Base-by-base conservation (phyloP, 129 eudicot genomes). In the sunflower (Helianthus annuus) region DNA sequence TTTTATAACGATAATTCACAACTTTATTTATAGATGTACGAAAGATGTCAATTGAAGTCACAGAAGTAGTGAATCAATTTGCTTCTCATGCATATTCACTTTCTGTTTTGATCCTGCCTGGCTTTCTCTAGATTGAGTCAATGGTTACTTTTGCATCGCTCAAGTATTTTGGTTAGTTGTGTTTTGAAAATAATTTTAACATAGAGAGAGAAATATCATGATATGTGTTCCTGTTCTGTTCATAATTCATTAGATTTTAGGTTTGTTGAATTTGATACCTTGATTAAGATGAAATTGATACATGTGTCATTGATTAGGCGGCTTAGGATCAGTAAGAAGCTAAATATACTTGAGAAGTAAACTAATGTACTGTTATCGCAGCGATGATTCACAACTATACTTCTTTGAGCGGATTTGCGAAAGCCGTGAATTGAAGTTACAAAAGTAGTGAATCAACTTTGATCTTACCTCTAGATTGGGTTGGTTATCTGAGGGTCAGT, bases 281-380 rank as follows among this genome's bases (percentile, higher is more conserved):
- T 53, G 58, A 40, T 40, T 65, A 19, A 51, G 70, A 38, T 66
- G 56, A 39, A 52, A 36, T 65, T 42, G 73, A 15, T 49, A 8
- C 32, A 5, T 10, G 44, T 29, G 44, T 24, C 27, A 39, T 27
- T 58, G 64, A 57, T 57, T 57, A 27, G 63, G 63, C 4, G 3
- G 32, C 32, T 32, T 48, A 22, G 22, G 29, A n/a, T 69, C 27
- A 11, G 61, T 29, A 51, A 19, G 60, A 29, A 68, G 48, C 32
- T 68, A 27, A 48, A 5, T 11, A 45, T 49, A 34, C 66, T 32
- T 60, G 48, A 32, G 57, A 49, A 68, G 61, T 48, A 34, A 68
- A 53, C 48, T 32, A 29, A 51, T 32, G 9, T 2, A 51, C 15
- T 51, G 10, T 39, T 13, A 48, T 12, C 3, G n/a, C 48, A 66